These are phyloP conservation scores for Mortierella antarctica DNA, from an alignment of 192 early-diverging fungal genomes.

Conservation along the genomic window DNA sequence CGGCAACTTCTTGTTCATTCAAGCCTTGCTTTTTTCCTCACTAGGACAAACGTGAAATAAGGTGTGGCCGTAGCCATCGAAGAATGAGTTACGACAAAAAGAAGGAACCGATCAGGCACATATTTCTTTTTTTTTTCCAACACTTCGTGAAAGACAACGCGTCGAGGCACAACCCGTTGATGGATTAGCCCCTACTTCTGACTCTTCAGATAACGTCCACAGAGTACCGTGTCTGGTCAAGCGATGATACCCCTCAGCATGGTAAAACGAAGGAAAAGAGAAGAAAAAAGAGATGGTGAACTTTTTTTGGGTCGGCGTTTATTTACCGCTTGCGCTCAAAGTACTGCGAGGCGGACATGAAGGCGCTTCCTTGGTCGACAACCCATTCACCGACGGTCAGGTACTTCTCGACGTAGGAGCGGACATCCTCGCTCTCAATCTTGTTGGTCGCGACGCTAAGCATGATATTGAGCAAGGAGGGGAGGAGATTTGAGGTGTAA, in stretches of 20 bases:
- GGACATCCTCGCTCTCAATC: constrained; percentile 63
- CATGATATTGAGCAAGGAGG: not conserved
- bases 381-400: constrained; percentile 66
- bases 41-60: too few relatives aligned
- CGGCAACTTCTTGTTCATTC: too few relatives aligned
- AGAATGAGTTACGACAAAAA: too few relatives aligned
- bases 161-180: too few relatives aligned
- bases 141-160: not conserved
- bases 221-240: too few relatives aligned
- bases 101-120: too few relatives aligned
- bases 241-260: not conserved
- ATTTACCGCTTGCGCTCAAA: constrained; percentile 65
- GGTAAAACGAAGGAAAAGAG: not conserved
- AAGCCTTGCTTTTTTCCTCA: too few relatives aligned
- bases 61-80: too few relatives aligned
- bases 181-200: too few relatives aligned
- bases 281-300: constrained; percentile 4
- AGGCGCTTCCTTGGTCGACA: constrained; percentile 58
- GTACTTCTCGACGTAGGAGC: constrained; percentile 62
- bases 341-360: constrained; percentile 57
- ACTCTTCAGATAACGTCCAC: too few relatives aligned
- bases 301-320: not conserved
- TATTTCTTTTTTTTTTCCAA: not conserved
- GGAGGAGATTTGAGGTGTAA: not conserved
- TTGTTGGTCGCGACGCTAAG: constrained; percentile 57